Evolutionary conservation across 352 stramenopile species (phyloP).

Genomic region (Pythium brachiatum): DNA sequence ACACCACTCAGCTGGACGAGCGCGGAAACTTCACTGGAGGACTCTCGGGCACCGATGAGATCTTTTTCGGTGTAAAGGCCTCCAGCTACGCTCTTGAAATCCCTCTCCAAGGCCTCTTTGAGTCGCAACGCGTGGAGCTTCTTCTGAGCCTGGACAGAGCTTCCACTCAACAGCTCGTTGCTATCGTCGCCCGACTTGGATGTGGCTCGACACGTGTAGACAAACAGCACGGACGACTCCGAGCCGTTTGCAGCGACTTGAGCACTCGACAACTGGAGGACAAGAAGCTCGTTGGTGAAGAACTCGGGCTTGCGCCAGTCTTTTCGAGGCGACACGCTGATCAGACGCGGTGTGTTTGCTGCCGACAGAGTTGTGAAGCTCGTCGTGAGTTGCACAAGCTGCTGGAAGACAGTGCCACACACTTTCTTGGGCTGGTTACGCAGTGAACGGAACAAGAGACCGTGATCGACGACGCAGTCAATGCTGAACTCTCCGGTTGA

Average conservation of each 20-base stretch:
- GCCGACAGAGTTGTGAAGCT: neutral
- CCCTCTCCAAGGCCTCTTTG: slow-evolving; percentile 13
- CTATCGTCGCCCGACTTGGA: neutral
- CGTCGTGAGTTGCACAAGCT: slow-evolving; percentile 24
- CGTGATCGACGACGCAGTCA: slow-evolving; percentile 47
- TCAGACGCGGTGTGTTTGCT: slow-evolving; percentile 15
- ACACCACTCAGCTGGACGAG: slow-evolving; percentile 12
- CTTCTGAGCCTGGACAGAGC: slow-evolving; percentile 6
- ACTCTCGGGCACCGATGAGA: neutral
- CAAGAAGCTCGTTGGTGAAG: slow-evolving; percentile 31
- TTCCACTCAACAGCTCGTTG: neutral
- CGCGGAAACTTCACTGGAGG: neutral
- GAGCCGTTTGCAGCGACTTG: neutral
- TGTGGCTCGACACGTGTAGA: slow-evolving; percentile 14
- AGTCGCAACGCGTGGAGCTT: slow-evolving; percentile 18
- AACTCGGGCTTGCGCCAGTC: slow-evolving; percentile 68
- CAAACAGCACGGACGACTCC: slow-evolving; percentile 1
- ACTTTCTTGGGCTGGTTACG: slow-evolving; percentile 42
- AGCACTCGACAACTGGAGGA: slow-evolving; percentile 2
- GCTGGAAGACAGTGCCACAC: slow-evolving; percentile 36
- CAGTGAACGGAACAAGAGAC: slow-evolving; percentile 48
- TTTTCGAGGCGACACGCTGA: slow-evolving; percentile 55
- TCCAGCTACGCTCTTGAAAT: slow-evolving; percentile 3
- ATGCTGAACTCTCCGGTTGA: slow-evolving; percentile 3
- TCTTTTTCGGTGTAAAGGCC: neutral